Evolutionary conservation across 257 asterid genomes (phyloP), one percentile per base, ranked within the genome.

Genomic region (Penstemon barbatus): DNA sequence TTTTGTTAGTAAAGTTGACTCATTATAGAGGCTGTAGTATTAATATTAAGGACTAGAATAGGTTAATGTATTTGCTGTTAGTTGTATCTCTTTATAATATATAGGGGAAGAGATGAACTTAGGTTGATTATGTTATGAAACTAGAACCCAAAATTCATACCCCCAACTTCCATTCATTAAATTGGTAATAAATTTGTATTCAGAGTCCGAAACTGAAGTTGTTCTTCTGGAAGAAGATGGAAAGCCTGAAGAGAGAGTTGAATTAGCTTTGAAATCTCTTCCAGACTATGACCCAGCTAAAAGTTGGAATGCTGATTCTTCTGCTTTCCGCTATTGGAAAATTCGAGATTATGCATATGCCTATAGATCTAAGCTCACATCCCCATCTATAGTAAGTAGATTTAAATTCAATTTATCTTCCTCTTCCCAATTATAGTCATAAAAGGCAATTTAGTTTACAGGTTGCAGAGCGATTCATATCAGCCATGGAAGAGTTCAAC

Each of bases 291-390:
- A 91, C 68, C 91, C 95, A 15, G 72, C 81, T 74, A 80, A 77
- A 74, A 70, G 78, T 68, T 91, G 87, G 91, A 86, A 63, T 64
- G 72, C 81, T 60, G 90, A 84, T 80, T 60, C 83, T 66, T 71
- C 77, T 67, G 78, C 86, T 75, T 94, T 94, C 79, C 86, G 79
- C 74, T 94, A 94, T 79, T 94, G 99, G 99, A 94, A 85, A 77
- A 94, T 94, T 84, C 87, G 97, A 71, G 99, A 91, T 79, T 91
- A 89, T 86, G 97, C 97, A 74, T 80, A 83, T 74, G 99, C 99
- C 73, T 94, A 91, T 84, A 87, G 90, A 83, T 81, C 95, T 44
- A 91, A 86, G 69, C 90, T 91, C 65, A 84, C 89, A 41, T 86
- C 90, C 69, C 99, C 99, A 25, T 84, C 97, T 48, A 79, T 81